Conservation (phyloP, 306 rosid species). For the Cucurbita moschata region DNA sequence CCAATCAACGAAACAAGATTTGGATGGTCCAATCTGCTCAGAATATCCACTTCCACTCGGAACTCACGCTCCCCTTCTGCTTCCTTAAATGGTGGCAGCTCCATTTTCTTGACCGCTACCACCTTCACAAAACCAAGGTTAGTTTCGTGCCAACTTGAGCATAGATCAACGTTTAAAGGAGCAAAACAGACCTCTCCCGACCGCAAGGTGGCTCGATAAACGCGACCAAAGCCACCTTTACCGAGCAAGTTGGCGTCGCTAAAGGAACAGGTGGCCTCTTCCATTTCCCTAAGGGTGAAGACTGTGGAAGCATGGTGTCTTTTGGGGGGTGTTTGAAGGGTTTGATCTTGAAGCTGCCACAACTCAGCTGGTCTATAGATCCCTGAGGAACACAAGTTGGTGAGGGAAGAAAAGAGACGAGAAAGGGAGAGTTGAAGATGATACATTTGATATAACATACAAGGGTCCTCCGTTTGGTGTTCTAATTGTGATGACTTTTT, state of each 20-base stretch:
- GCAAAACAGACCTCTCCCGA: slow-evolving; percentile 60
- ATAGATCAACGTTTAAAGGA: no score
- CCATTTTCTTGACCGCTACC: slow-evolving; percentile 95
- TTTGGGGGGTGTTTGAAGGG: slow-evolving; percentile 32
- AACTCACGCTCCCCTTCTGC: slow-evolving; percentile 91
- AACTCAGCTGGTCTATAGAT: slow-evolving; percentile 54
- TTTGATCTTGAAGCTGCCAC: slow-evolving; percentile 76
- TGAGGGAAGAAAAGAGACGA: background rate
- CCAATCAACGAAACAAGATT: slow-evolving; percentile 88
- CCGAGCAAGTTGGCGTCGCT: slow-evolving; percentile 73
- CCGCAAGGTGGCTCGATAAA: slow-evolving; percentile 54
- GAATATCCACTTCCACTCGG: slow-evolving; percentile 79
- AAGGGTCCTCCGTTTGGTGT: slow-evolving; percentile 40
- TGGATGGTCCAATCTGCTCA: slow-evolving; percentile 87
- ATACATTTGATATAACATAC: slow-evolving; percentile 22
- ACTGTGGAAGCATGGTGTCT: slow-evolving; percentile 66
- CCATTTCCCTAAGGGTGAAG: slow-evolving; percentile 80
- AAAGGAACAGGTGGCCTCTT: slow-evolving; percentile 81
- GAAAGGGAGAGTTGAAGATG: background rate
- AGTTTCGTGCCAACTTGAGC: no score
- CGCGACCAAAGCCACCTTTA: slow-evolving; percentile 92
- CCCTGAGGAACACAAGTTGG: slow-evolving; percentile 36
- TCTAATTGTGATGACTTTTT: slow-evolving; percentile 27
- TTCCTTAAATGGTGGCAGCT: slow-evolving; percentile 53
- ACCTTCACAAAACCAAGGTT: slow-evolving; percentile 10